phyloP scores from a whole-genome alignment of 2,329 filamentous ascomycete species.

The Phaeophleospora eucalypticola region DNA sequence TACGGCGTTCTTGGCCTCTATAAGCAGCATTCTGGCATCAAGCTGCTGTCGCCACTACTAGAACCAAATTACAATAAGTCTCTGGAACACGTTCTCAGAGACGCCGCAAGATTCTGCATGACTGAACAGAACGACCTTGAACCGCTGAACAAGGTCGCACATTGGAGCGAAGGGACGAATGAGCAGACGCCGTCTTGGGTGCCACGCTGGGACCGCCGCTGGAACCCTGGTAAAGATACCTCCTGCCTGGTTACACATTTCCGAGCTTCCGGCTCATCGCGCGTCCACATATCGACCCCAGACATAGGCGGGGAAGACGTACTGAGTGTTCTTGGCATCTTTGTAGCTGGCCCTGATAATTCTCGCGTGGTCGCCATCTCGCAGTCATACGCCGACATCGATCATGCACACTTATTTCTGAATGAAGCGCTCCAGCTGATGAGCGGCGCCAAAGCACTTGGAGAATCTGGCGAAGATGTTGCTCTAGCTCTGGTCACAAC shows the following conservation, averaged over 20 bases:
- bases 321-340: too few species aligned
- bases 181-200: neutral
- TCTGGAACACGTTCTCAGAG: neutral
- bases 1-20: neutral
- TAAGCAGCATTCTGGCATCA: neutral
- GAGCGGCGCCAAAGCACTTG: too few species aligned
- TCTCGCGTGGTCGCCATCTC: too few species aligned
- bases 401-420: too few species aligned
- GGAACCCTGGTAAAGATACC: neutral
- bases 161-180: neutral
- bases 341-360: too few species aligned
- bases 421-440: too few species aligned
- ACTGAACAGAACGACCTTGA: neutral
- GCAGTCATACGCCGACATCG: too few species aligned
- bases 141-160: neutral
- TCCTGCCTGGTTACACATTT: neutral
- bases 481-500: too few species aligned
- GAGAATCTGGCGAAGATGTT: too few species aligned
- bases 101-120: neutral
- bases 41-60: neutral
- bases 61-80: neutral
- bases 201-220: neutral
- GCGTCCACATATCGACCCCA: too few species aligned
- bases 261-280: neutral
- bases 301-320: too few species aligned